A percentile compares a stretch with the other conserved stretches of the same genome.
Conservation (phyloP, 2,329 filamentous ascomycete species). For the Botrytis porri region DNA sequence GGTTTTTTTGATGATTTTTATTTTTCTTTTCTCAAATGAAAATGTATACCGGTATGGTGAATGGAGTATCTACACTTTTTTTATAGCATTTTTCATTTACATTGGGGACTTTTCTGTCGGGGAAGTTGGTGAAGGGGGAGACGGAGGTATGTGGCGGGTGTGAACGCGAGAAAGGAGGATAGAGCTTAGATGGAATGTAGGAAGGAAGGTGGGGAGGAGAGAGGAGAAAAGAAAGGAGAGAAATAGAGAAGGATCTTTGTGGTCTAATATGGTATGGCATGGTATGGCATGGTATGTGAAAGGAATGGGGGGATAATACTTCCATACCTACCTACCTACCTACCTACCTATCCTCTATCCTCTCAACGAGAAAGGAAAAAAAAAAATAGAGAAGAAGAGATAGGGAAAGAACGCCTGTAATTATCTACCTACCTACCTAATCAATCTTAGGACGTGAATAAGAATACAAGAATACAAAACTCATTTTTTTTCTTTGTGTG, state of each 20-base stretch:
- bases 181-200: not conserved
- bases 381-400: too few species aligned
- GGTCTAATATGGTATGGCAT: not conserved
- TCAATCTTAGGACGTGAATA: not conserved
- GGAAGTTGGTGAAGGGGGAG: not conserved
- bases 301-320: not conserved
- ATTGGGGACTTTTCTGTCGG: not conserved
- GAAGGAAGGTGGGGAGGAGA: not conserved
- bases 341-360: too few species aligned
- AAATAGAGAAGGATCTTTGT: not conserved
- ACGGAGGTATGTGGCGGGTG: not conserved
- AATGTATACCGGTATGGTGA: conserved; percentile 1
- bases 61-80: conserved; percentile 1
- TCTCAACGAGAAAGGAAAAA: too few species aligned
- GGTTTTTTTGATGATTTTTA: not conserved
- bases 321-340: not conserved
- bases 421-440: not conserved
- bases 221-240: too few species aligned
- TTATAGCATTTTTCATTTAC: not conserved
- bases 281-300: not conserved
- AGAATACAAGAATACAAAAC: not conserved
- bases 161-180: not conserved
- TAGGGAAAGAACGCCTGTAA: too few species aligned
- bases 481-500: not conserved
- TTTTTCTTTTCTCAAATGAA: not conserved